These are phyloP conservation scores for Penicillium odoratum DNA, from an alignment of 495 filamentous ascomycete genomes.

Conservation along the genomic window DNA sequence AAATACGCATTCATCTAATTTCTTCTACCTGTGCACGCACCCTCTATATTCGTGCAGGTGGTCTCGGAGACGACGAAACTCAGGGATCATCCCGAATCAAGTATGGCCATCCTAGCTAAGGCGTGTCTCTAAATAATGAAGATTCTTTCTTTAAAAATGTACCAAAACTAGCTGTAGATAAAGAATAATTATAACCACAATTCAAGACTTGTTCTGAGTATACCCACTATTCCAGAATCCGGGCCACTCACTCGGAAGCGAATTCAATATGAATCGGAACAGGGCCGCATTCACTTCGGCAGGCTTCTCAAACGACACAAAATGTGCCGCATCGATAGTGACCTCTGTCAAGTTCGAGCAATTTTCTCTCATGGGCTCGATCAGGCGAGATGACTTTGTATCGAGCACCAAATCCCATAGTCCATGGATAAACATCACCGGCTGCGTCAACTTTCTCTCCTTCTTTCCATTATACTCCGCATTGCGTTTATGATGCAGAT, in stretches of 20 bases:
- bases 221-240: background rate
- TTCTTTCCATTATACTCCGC: slow-evolving; percentile 4
- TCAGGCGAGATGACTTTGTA: background rate
- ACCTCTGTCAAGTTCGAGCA: slow-evolving; percentile 7
- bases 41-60: too few relatives aligned
- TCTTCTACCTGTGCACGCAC: too few relatives aligned
- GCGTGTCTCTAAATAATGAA: too few relatives aligned
- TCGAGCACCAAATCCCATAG: background rate
- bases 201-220: background rate
- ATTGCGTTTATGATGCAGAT: slow-evolving; percentile 6
- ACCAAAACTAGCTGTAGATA: too few relatives aligned
- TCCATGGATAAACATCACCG: slow-evolving; percentile 2
- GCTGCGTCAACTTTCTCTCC: slow-evolving; percentile 1
- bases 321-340: slow-evolving; percentile 1
- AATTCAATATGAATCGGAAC: background rate
- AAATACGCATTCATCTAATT: too few relatives aligned
- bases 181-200: too few relatives aligned
- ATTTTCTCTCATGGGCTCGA: slow-evolving; percentile 1
- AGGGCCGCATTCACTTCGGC: background rate
- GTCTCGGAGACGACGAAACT: too few relatives aligned
- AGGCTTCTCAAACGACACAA: slow-evolving; percentile 6
- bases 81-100: too few relatives aligned
- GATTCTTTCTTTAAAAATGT: too few relatives aligned
- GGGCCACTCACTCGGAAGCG: slow-evolving; percentile 4
- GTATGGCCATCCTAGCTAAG: too few relatives aligned